Base-by-base conservation (phyloP, 768 basidiomycete genomes). In the Suillus discolor region DNA sequence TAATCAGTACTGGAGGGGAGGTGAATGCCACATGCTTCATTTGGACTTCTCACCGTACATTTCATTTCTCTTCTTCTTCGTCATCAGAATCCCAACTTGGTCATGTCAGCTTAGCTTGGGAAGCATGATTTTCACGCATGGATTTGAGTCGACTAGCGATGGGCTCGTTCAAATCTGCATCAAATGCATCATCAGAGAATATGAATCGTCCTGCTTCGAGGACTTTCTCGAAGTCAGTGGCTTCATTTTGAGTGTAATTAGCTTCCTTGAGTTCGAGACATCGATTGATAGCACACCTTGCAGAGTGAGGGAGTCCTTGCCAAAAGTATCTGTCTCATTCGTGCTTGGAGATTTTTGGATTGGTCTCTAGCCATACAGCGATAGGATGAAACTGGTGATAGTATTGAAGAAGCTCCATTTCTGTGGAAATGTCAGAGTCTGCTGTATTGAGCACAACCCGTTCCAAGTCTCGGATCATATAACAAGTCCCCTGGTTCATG, bases 241-340 rank as follows among this genome's bases (percentile, higher is more conserved):
- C 44, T 5, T 44, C 44, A 0, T 20, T 44, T 0, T 3, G 18
- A 0, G 20, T 9, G 9, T 44, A 44, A 3, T 44, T 20, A 1
- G 18, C 3, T 1, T 44, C 18, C 15, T 41, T 41, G 5, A 41
- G 41, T 6, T 41, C 5, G 6, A 41, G 41, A 5, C 15, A 1
- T 41, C 15, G 6, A 6, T 41, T 6, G 6, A 41, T 41, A 6
- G 41, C 41, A 0, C 16, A 1, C 6, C 25, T 0, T 6, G 25
- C 2, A 2, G 23, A 15, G 1, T 25, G 23, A 8, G 49, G 49
- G 0, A 51, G 49, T 1, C 23, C 49, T 3, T 49, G 49, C 49
- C 49, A 65, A 11, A 65, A 67, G 9, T 62, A 65, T 4, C 11
- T 3, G 23, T 67, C 42, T 1, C 45, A 1, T 4, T 67, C 66